phyloP scores from a whole-genome alignment of 2,329 filamentous ascomycete genomes.

The Colletotrichum simmondsii region DNA sequence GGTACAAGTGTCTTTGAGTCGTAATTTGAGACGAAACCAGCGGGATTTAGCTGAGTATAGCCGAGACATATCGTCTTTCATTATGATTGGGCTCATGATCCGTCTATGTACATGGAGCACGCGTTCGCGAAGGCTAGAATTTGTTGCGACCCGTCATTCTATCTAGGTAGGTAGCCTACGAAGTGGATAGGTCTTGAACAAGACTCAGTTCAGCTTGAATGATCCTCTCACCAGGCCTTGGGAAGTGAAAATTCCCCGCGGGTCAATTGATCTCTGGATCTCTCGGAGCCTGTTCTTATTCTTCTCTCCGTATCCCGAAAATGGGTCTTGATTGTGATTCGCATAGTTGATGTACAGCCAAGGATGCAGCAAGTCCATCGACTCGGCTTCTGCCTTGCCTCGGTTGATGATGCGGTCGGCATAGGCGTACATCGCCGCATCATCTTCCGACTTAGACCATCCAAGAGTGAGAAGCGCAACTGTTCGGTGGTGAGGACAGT shows the following conservation, averaged over 20 bases:
- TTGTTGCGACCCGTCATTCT: not conserved
- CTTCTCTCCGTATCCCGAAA: not conserved
- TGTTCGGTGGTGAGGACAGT: rapidly evolving
- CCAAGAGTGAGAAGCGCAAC: not conserved
- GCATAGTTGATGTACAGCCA: not conserved
- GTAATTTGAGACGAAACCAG: not conserved
- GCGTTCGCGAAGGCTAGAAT: not conserved
- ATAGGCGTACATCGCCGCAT: not conserved
- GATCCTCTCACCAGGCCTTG: not conserved
- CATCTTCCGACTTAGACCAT: not conserved
- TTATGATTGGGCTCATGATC: not conserved
- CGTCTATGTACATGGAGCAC: not conserved
- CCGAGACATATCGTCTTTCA: not conserved
- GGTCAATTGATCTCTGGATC: not conserved
- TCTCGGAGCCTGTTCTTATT: not conserved
- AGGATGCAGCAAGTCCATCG: not conserved
- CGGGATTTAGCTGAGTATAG: not conserved
- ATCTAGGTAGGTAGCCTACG: not conserved
- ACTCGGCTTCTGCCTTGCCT: not conserved
- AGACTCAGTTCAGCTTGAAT: not conserved
- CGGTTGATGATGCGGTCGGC: not conserved
- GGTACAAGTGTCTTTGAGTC: not conserved
- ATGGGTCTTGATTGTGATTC: not conserved
- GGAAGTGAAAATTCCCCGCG: not conserved
- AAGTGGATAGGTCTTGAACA: not conserved